These are phyloP conservation scores for Coelastrella sp. DNA, from an alignment of 139 green algal genomes.

Conservation along the genomic window DNA sequence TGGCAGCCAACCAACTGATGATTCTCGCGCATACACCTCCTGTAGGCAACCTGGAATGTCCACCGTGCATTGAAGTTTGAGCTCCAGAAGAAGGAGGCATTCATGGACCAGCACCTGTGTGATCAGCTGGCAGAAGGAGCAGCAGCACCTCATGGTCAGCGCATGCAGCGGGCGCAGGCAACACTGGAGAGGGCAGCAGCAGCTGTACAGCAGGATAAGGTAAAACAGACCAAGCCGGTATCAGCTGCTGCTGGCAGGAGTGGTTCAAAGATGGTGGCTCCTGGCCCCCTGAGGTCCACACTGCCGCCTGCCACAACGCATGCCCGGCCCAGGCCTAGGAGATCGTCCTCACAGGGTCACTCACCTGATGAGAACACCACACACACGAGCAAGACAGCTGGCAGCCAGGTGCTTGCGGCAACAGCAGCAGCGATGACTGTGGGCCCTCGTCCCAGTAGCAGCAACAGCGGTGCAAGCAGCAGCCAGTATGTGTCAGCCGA, in stretches of 20 bases:
- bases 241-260: background rate
- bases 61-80: slow-evolving; percentile 55
- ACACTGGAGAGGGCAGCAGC: background rate
- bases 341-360: no score
- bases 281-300: no score
- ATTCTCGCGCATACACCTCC: no score
- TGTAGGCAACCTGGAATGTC: slow-evolving; percentile 88
- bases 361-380: no score
- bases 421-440: background rate
- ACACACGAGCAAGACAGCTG: no score
- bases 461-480: background rate
- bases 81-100: slow-evolving; percentile 51
- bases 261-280: no score
- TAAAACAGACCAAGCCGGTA: background rate
- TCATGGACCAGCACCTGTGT: slow-evolving; percentile 51
- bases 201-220: background rate
- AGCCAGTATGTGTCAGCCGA: background rate
- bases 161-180: background rate
- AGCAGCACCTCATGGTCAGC: background rate
- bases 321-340: no score
- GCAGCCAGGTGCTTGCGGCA: no score
- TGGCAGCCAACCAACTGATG: no score
- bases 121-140: slow-evolving; percentile 12
- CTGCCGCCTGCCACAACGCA: no score
- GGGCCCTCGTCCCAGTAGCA: background rate